Evolutionary conservation across 164 flowering plant species (phyloP).

Genomic region (Liquidambar formosana): DNA sequence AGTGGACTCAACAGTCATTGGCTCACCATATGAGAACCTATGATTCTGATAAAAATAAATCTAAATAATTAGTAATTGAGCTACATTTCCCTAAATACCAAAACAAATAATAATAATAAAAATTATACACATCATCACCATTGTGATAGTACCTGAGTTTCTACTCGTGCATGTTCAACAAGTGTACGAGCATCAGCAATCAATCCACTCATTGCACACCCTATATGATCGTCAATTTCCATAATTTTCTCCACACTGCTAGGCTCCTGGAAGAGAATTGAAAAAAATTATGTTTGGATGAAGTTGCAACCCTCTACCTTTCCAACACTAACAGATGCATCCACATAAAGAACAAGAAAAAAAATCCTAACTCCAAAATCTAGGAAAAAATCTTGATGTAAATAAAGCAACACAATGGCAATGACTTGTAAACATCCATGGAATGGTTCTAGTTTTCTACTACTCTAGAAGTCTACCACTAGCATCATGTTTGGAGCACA

Average conservation of each 20-base stretch:
- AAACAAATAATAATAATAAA: background rate
- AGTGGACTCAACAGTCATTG: constrained; percentile 98
- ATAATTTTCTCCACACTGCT: constrained; percentile 97
- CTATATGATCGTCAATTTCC: constrained; percentile 97
- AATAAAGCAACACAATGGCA: background rate
- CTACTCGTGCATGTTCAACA: constrained; percentile 98
- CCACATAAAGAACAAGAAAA: background rate
- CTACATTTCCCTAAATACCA: background rate
- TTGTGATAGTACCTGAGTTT: constrained; percentile 71
- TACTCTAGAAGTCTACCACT: no score
- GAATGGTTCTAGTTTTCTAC: background rate
- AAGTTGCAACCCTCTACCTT: background rate
- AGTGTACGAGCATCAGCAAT: constrained; percentile 99
- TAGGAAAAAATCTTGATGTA: background rate
- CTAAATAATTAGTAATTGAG: background rate
- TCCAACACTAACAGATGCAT: background rate
- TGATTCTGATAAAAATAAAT: constrained; percentile 62
- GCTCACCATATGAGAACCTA: constrained; percentile 97
- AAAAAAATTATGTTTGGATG: background rate
- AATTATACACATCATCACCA: background rate
- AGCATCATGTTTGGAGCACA: background rate
- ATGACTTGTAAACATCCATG: background rate
- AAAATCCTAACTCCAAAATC: background rate
- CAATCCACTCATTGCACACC: constrained; percentile 99
- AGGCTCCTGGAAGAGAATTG: constrained; percentile 69